Evolutionary conservation across 129 eudicot genomes (phyloP).

Genomic region (Ambrosia trifida): DNA sequence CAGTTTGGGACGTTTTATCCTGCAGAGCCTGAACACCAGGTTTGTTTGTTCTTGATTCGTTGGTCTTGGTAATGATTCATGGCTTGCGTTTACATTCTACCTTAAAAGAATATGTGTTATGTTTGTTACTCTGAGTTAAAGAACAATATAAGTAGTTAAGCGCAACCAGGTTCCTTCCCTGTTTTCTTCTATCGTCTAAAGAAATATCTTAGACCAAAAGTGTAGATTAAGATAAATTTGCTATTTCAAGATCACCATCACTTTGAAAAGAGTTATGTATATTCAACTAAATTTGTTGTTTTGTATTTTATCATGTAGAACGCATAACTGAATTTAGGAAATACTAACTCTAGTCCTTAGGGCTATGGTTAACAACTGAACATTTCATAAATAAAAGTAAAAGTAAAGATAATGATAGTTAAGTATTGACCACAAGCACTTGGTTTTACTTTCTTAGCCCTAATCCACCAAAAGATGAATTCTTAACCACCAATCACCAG

Average conservation of each 20-base stretch:
- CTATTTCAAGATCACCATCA: too few relatives aligned
- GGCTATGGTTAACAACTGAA: neutral
- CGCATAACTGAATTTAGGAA: neutral
- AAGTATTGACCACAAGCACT: neutral
- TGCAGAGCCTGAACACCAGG: constrained; percentile 99
- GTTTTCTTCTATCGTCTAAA: neutral
- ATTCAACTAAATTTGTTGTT: neutral
- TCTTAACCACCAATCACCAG: neutral
- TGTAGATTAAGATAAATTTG: neutral
- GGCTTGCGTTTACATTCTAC: neutral
- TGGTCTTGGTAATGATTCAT: neutral
- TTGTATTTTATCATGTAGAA: neutral
- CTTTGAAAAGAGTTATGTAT: neutral
- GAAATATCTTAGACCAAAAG: neutral
- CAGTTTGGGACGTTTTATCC: constrained; percentile 72
- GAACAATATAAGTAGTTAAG: constrained; percentile 8
- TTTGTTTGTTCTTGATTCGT: constrained; percentile 21
- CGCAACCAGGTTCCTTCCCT: neutral
- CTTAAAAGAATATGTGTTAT: neutral
- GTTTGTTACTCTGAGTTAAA: neutral
- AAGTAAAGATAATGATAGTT: neutral
- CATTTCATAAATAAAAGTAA: neutral
- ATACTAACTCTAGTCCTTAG: neutral
- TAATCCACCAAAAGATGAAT: too few relatives aligned
- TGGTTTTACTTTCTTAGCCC: neutral